Evolutionary conservation across 208 protist genomes (phyloP).

Genomic region (Leishmania tropica): DNA sequence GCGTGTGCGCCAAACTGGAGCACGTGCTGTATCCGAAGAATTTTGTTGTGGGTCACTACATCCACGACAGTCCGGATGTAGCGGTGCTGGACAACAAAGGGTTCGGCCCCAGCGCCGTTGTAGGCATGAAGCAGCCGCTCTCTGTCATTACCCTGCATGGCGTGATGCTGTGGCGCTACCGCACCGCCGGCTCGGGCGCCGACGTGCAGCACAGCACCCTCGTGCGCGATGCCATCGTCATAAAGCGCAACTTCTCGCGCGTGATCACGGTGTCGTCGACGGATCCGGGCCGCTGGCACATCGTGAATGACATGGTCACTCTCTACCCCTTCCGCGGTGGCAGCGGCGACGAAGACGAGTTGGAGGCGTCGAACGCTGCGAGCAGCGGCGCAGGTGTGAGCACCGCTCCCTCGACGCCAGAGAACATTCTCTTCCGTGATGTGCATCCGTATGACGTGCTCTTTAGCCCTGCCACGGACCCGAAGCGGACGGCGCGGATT

Average conservation of each 20-base stretch:
- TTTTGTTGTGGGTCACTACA: conserved; percentile 66
- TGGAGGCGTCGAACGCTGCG: not conserved
- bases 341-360: conserved; percentile 9
- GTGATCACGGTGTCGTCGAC: conserved; percentile 48
- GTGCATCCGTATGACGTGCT: conserved; percentile 66
- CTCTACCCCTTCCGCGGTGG: conserved; percentile 62
- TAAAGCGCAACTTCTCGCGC: conserved; percentile 82
- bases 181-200: conserved; percentile 28
- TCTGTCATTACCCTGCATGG: conserved; percentile 83
- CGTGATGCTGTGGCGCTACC: conserved; percentile 77
- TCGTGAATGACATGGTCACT: conserved; percentile 85
- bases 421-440: conserved; percentile 48
- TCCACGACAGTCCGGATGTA: conserved; percentile 69
- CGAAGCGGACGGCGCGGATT: conserved; percentile 43
- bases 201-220: conserved; percentile 18
- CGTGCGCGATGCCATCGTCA: conserved; percentile 44
- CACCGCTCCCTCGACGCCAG: conserved; percentile 14
- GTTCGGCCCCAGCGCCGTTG: conserved; percentile 36
- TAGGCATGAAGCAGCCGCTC: conserved; percentile 66
- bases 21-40: conserved; percentile 82
- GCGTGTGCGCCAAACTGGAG: conserved; percentile 82
- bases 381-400: not conserved
- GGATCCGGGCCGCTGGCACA: conserved; percentile 64
- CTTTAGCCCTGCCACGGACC: conserved; percentile 65
- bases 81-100: conserved; percentile 76